A percentile compares a stretch with the other conserved stretches of the same genome.
Conservation (phyloP, 495 filamentous ascomycete genomes). For the Penicillium canescens region DNA sequence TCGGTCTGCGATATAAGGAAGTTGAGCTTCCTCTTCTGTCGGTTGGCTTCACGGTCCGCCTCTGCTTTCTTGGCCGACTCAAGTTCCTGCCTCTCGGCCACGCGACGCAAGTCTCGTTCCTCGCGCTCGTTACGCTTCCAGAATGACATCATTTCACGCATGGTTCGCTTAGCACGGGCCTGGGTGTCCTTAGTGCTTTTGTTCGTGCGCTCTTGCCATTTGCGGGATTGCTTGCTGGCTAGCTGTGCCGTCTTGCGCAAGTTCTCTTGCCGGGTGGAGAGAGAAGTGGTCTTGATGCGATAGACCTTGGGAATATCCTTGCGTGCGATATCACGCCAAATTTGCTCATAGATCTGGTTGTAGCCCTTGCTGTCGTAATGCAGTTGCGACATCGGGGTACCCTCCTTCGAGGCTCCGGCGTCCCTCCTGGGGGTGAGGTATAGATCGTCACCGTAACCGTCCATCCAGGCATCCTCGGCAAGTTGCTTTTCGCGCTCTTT, state of each 20-base stretch:
- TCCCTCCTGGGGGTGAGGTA: conserved; percentile 63
- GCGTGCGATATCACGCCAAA: conserved; percentile 90
- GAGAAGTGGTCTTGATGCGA: conserved; percentile 79
- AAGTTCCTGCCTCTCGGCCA: conserved; percentile 93
- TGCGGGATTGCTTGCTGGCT: conserved; percentile 92
- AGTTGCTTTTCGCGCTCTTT: conserved; percentile 94
- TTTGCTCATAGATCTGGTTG: conserved; percentile 97
- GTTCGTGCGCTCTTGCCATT: conserved; percentile 97
- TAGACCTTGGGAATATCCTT: conserved; percentile 93
- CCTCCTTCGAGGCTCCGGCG: conserved; percentile 56
- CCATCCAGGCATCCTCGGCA: conserved; percentile 84
- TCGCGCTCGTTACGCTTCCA: conserved; percentile 99
- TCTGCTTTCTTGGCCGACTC: conserved; percentile 96
- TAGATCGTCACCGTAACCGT: conserved; percentile 80
- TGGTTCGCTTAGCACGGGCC: conserved; percentile 92
- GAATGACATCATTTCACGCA: conserved; percentile 99
- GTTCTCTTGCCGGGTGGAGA: conserved; percentile 83
- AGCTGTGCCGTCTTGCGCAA: conserved; percentile 96
- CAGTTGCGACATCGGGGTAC: conserved; percentile 51
- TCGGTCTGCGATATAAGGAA: conserved; percentile 99
- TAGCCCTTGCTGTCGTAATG: conserved; percentile 87
- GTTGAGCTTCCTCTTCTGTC: conserved; percentile 97
- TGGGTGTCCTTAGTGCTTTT: conserved; percentile 98
- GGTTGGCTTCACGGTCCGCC: conserved; percentile 92
- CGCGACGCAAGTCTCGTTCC: conserved; percentile 89